Evolutionary conservation across 2,329 filamentous ascomycete genomes (phyloP).

Genomic region (Fusarium sp.): DNA sequence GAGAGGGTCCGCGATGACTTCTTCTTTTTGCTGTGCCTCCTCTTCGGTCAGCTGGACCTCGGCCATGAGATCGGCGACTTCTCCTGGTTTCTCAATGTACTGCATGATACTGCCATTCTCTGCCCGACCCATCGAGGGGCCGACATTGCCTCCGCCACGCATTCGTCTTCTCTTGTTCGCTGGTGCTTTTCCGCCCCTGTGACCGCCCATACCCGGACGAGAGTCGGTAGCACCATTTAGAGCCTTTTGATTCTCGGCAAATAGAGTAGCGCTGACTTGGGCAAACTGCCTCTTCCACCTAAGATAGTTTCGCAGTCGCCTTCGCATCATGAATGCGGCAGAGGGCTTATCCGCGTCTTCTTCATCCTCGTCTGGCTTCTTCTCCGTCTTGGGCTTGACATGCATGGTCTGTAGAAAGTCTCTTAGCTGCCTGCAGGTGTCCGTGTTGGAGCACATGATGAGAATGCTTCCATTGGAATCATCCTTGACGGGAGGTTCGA

Average conservation of each 20-base stretch:
- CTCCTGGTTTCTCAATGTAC: slow-evolving; percentile 84
- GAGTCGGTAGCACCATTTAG: slow-evolving; percentile 75
- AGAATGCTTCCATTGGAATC: slow-evolving; percentile 92
- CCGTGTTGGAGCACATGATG: slow-evolving; percentile 93
- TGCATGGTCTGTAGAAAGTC: slow-evolving; percentile 95
- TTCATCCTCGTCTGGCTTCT: slow-evolving; percentile 56
- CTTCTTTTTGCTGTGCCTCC: slow-evolving; percentile 80
- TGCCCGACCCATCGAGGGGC: slow-evolving; percentile 69
- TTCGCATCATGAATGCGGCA: slow-evolving; percentile 88
- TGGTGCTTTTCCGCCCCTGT: slow-evolving; percentile 72
- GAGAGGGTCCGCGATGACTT: slow-evolving; percentile 80
- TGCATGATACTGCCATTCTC: slow-evolving; percentile 81
- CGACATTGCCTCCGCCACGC: slow-evolving; percentile 78
- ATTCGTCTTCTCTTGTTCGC: slow-evolving; percentile 88
- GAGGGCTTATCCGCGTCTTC: slow-evolving; percentile 73
- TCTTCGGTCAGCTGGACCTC: slow-evolving; percentile 85
- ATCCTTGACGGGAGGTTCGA: slow-evolving; percentile 80
- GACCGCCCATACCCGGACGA: slow-evolving; percentile 57
- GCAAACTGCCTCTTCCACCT: slow-evolving; percentile 92
- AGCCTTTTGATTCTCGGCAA: slow-evolving; percentile 82
- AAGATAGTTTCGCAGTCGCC: slow-evolving; percentile 87
- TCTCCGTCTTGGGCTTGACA: slow-evolving; percentile 67
- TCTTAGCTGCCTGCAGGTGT: slow-evolving; percentile 86
- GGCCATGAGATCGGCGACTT: slow-evolving; percentile 85
- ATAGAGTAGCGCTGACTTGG: slow-evolving; percentile 83